Base-by-base conservation (phyloP, 179 eudicot genomes). In the Camellia oleifera region DNA sequence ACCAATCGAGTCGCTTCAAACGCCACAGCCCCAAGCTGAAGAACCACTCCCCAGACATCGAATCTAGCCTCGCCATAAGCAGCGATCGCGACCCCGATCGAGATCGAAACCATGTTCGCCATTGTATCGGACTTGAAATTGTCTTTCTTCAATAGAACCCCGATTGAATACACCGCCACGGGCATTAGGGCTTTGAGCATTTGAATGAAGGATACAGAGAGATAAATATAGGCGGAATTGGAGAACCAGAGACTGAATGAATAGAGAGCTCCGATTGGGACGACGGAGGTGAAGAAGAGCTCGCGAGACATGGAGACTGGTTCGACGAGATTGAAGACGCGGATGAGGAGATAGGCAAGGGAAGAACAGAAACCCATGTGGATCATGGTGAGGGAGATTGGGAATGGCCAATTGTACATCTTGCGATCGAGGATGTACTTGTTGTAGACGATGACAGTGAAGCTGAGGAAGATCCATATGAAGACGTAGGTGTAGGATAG, bases 131-230 rank as follows among this genome's bases (percentile, higher is more conserved):
- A 57, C 76, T 88, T 89, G 42, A 88, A 92, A 1, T 17, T 0
- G 10, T 92, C 92, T 17, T 86, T 88, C 45, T 92, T 92, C 4
- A 89, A 67, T 11, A 87, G 0, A 0, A 92, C 87, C 13, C 92
- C 90, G 32, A 89, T 86, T 0, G 92, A 87, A 73, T 92, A 92
- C 0, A 92, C 94, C 1, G 92, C 90, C 6, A 91, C 94, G 0
- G 97, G 97, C 97, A 92, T 92, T 0, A 92, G 80, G 18, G 97
- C 94, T 75, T 92, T 92, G 7, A 92, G 81, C 96, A 89, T 92
- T 73, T 92, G 93, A 13, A 92, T 90, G 77, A 92, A 92, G 3
- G 96, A 92, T 0, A 91, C 94, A 0, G 94, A 91, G 15, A 92
- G 80, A 78, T 91, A 92, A 9, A 92, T 92, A 74, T 92, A 92